A percentile compares a stretch with the other conserved stretches of the same genome.
Conservation (phyloP, 805 yeast genomes). For the Wickerhamiella vanderwaltii region DNA sequence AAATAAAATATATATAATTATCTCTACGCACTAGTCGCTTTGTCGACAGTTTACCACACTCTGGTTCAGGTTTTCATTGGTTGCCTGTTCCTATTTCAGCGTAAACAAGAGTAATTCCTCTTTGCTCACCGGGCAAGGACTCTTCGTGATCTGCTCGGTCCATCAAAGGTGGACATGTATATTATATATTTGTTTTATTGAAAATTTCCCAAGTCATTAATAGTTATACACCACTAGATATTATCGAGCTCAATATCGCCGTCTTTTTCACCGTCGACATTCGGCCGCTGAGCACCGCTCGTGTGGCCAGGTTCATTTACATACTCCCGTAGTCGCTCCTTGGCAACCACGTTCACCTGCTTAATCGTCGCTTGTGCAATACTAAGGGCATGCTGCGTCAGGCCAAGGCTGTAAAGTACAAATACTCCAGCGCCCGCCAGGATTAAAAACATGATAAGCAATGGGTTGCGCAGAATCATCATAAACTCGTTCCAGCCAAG, state of each 20-base stretch:
- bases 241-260: conserved; percentile 1
- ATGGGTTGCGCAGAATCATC: conserved; percentile 75
- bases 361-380: conserved; percentile 47
- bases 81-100: conserved; percentile 14
- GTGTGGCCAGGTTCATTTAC: conserved; percentile 24
- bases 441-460: conserved; percentile 50
- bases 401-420: conserved; percentile 53
- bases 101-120: conserved; percentile 16
- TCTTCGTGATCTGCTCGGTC: conserved; percentile 14
- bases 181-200: too few species aligned
- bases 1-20: conserved; percentile 16
- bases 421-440: conserved; percentile 49
- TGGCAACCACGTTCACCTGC: conserved; percentile 45
- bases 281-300: neutral
- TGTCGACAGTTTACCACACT: conserved; percentile 61
- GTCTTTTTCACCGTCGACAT: neutral
- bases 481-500: conserved; percentile 95
- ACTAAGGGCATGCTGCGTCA: conserved; percentile 62
- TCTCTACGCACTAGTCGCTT: conserved; percentile 12
- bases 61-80: conserved; percentile 46
- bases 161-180: conserved; percentile 12
- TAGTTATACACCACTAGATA: too few species aligned
- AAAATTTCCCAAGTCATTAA: too few species aligned
- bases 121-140: conserved; percentile 15
- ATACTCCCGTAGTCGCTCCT: conserved; percentile 46